Conservation (phyloP, 2,329 filamentous ascomycete species). For the Huntiella abstrusa region DNA sequence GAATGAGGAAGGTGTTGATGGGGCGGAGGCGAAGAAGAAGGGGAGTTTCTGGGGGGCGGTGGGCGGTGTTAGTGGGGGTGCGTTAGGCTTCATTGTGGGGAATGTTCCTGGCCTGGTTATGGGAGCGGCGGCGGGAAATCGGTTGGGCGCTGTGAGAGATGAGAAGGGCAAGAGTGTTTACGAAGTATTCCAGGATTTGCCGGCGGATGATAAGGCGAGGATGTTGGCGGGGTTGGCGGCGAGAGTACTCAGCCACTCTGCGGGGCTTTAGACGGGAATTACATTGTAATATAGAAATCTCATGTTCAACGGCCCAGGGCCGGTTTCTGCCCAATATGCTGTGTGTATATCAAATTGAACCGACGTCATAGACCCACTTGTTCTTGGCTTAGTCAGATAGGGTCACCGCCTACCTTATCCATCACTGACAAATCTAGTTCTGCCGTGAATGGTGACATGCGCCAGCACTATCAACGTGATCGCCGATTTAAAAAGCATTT, state of each 20-base stretch:
- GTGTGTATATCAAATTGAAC: no score
- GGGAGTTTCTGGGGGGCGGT: slow-evolving; percentile 70
- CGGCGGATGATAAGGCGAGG: slow-evolving; percentile 61
- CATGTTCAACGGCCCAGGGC: no score
- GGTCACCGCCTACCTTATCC: background rate
- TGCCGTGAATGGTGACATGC: no score
- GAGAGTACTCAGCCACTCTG: slow-evolving; percentile 69
- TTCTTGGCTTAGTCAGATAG: background rate
- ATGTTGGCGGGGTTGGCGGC: slow-evolving; percentile 69
- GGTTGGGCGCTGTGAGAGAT: slow-evolving; percentile 77
- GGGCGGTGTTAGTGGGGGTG: slow-evolving; percentile 70
- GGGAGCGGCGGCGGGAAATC: slow-evolving; percentile 79
- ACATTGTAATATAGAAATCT: no score
- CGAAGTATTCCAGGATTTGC: slow-evolving; percentile 71
- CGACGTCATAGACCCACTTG: no score
- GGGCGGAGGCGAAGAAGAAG: slow-evolving; percentile 19
- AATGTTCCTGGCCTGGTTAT: slow-evolving; percentile 81
- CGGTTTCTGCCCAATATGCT: no score
- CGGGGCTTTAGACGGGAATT: slow-evolving; percentile 28
- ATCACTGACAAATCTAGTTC: slow-evolving; percentile 2
- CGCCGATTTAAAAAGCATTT: no score
- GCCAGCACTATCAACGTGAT: no score
- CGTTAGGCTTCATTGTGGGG: slow-evolving; percentile 84
- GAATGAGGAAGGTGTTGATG: slow-evolving; percentile 65
- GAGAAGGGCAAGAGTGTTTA: slow-evolving; percentile 90